Conservation (phyloP, 768 basidiomycete genomes). For the Podaxis sp. region DNA sequence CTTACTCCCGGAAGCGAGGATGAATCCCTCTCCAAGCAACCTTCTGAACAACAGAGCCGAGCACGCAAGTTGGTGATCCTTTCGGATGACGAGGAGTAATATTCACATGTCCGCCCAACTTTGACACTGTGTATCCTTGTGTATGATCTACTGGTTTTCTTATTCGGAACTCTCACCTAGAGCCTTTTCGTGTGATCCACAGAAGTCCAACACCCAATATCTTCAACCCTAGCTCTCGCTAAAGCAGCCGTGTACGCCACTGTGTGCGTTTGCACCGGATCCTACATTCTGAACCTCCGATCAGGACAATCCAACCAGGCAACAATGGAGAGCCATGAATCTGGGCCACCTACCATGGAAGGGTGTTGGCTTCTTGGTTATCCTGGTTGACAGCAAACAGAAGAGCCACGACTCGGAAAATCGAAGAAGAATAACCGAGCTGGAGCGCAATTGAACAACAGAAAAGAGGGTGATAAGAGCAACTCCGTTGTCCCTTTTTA, state of each 20-base stretch:
- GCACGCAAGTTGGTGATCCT: neutral
- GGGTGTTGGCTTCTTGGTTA: conserved; percentile 4
- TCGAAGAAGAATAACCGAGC: neutral
- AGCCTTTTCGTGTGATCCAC: neutral
- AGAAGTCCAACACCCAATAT: neutral
- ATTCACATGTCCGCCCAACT: neutral
- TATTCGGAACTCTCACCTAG: neutral
- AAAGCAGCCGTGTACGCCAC: neutral
- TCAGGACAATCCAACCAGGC: neutral
- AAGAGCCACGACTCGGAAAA: neutral
- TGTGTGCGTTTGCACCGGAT: neutral
- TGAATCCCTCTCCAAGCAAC: neutral
- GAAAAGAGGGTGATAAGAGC: conserved; percentile 12
- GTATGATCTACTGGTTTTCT: neutral
- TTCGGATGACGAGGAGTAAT: conserved; percentile 13
- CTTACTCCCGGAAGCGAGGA: neutral
- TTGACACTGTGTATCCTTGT: neutral
- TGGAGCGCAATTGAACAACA: neutral
- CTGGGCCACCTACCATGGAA: conserved; percentile 1
- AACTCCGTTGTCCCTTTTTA: conserved; percentile 11
- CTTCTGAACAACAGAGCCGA: neutral
- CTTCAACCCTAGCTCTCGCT: neutral
- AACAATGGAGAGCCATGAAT: conserved; percentile 3
- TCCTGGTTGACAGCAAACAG: conserved; percentile 5
- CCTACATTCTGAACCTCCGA: conserved; percentile 2